Evolutionary conservation across 75 land plant genomes (phyloP), one percentile per base, ranked within the genome.

Genomic region (Picea glauca): DNA sequence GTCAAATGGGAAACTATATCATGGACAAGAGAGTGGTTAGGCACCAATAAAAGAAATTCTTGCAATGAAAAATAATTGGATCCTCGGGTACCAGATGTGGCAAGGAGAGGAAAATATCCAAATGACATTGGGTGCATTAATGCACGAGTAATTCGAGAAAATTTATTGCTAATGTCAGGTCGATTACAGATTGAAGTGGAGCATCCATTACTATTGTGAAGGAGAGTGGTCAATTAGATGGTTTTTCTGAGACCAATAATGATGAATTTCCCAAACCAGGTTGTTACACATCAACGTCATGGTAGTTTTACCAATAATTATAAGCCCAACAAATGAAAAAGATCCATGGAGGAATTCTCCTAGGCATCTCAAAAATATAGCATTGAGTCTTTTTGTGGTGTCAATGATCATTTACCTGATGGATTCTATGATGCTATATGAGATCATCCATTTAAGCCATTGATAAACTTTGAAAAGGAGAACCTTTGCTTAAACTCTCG

Each of bases 401-500:
- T 88, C 60, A 81, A 89, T 81, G 95, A 96, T 63, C 84, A 78
- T 73, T 68, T 96, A 31, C 84, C 83, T 32, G 99, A 96, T 91
- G 97, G 99, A 1, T 96, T 96, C 74, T 96, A 94, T 90, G 99
- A 96, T 88, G 97, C 92, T 26, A 93, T 97, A 5, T 92, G 96
- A 56, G 94, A 92, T 67, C 90, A 87, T 20, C 92, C 94, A 43
- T 94, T 94, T 86, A 85, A 80, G 83, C 72, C 92, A 32, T 70
- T 94, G 74, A 75, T 81, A 21, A 82, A 72, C 20, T 91, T 89
- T 83, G 97, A 92, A 62, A 66, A 66, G 11, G 76, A 91, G 58
- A 81, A 54, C 75, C 66, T 87, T 59, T 84, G 76, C 73, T 73
- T 91, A 62, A 87, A 90, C 30, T 88, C 94, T 63, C 93, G 97